Evolutionary conservation across 768 basidiomycete genomes (phyloP).

Genomic region (Suillus alpinus): DNA sequence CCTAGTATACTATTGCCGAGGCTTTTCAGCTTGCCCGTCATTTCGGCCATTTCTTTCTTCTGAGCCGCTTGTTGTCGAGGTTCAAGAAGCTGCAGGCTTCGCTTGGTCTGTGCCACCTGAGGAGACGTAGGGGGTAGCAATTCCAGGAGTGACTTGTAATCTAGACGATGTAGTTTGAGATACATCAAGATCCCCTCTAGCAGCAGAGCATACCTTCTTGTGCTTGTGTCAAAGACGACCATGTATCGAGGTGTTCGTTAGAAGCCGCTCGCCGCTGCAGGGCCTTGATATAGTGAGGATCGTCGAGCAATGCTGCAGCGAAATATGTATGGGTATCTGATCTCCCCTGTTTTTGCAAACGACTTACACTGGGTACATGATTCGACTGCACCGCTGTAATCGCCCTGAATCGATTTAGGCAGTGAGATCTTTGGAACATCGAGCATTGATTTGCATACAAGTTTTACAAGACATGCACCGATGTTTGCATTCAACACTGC

Average conservation of each 20-base stretch:
- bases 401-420: constrained; percentile 44
- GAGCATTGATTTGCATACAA: constrained; percentile 45
- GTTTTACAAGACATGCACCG: constrained; percentile 77
- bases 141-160: constrained; percentile 71
- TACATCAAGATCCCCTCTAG: background rate
- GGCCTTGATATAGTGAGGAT: constrained; percentile 83
- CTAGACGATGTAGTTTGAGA: constrained; percentile 36
- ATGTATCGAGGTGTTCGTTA: constrained; percentile 76
- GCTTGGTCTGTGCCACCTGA: constrained; percentile 45
- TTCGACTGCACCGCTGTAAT: constrained; percentile 75
- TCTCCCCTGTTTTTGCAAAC: background rate
- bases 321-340: background rate
- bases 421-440: background rate
- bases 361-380: constrained; percentile 73
- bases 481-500: constrained; percentile 85
- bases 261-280: constrained; percentile 85
- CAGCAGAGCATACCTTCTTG: constrained; percentile 66
- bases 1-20: constrained; percentile 90
- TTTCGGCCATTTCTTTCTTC: constrained; percentile 85
- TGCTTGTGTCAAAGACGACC: constrained; percentile 79
- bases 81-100: constrained; percentile 53
- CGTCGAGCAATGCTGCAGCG: constrained; percentile 75
- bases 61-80: constrained; percentile 73
- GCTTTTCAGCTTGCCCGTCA: constrained; percentile 89
- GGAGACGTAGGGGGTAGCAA: constrained; percentile 58